Evolutionary conservation across 768 basidiomycete genomes (phyloP), one percentile per base, ranked within the genome.

Genomic region (Exidia glandulosa): DNA sequence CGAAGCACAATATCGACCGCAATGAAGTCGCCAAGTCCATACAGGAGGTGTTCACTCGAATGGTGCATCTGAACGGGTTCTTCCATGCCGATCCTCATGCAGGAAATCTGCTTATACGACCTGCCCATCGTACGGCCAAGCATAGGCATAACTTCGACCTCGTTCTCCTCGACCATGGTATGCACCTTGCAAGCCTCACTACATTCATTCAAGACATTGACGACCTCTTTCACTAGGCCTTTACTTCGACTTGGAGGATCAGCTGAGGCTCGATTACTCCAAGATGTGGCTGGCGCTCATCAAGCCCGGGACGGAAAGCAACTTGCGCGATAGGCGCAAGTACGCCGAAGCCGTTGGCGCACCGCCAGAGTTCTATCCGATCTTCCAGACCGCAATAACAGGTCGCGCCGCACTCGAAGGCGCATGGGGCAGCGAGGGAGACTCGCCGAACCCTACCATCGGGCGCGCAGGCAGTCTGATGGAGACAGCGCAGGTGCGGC

Each of bases 91-190:
- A 95, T 68, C 91, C 93, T 32, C 94, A 95, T 71, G 85, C 87
- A 81, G 94, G 94, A 3, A 98, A 98, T 70, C 76, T 99, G 29
- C 77, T 98, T 31, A 96, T 99, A 52, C 84, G 96, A 59, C 84
- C 88, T 1, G 81, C 87, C 5, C 79, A 80, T 6, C 63, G 67
- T 16, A 64, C 62, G 2, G 88, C 90, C 1, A 79, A 75, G 60
- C 92, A 90, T 9, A 90, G 91, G 0, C 90, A 90, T 73, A 97
- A 97, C 69, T 98, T 98, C 66, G 96, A 99, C 68, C 88, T 97
- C 57, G 94, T 91, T 29, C 79, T 98, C 1, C 76, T 99, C 62
- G 96, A 99, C 68, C 94, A 97, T 64, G 95, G 77, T 65, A 4
- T 67, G 75, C 29, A 32, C 34, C 16, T 56, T 48, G 37, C 30